Evolutionary conservation across 164 flowering plant genomes (phyloP), one percentile per base, ranked within the genome.

Genomic region (Malania oleifera): DNA sequence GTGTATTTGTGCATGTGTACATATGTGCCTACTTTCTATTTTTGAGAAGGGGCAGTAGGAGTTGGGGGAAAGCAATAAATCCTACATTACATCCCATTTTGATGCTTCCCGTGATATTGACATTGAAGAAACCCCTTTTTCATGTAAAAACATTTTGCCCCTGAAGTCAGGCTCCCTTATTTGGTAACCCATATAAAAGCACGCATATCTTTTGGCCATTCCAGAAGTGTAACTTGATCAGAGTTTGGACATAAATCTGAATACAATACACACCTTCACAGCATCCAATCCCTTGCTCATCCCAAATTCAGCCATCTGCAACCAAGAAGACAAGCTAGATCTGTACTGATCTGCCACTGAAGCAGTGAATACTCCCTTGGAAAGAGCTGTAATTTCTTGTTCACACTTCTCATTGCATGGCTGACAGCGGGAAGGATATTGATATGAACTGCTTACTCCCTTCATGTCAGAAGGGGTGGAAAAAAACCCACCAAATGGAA

Each of bases 401-500:
- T 76, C 72, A 51, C 69, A 72, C 61, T 73, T 80, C 46, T 72
- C 78, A 28, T 69, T 63, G 73, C 78, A 76, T 19, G 53, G 61
- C 12, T 58, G 68, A 60, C 81, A 67, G 13, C 71, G 77, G n/a
- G 76, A 23, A n/a, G 27, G 35, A 44, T 19, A 45, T 25, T 69
- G 76, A 55, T 55, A 46, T 14, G 74, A 47, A 24, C 62, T 54
- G 43, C 67, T 63, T 23, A 73, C 55, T 3, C 63, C 48, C 58
- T 69, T 78, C 6, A 65, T 13, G 19, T 72, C 82, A 1, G 81
- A 61, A 52, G 82, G 76, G 11, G 70, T 38, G 13, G 87, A 67
- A 56, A 85, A 85, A 79, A 82, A 77, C 1, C 88, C 91, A 38
- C 79, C 91, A 59, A 82, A 74, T 26, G 91, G 88, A 58, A 85